Base-by-base conservation (phyloP, 805 yeast species). In the Jamesozyma piceae region DNA sequence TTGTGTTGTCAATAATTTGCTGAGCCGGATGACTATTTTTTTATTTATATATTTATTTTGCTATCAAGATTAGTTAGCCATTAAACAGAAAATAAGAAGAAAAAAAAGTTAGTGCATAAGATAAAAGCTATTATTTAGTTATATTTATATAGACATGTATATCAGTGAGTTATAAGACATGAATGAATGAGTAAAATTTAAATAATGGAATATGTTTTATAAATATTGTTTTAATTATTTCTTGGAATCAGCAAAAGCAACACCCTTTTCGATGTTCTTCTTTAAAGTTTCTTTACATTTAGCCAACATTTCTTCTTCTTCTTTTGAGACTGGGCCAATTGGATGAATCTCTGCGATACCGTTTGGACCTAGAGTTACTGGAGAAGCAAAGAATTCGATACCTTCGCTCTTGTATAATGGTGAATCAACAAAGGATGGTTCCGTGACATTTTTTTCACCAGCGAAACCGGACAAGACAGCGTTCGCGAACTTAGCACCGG, bases 331-430 rank as follows among this genome's bases (percentile, higher is more conserved):
- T 52, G 71, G 66, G 60, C 95, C 94, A 60, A 92, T 72, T 46
- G 73, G 71, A 74, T 85, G 95, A 63, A 88, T 71, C 66, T 78
- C 74, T 66, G 78, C 76, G 54, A 83, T 85, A 80, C 97, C 97
- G 51, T 82, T 77, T 62, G 81, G 82, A 55, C 97, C 97, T 62
- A 90, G 80, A 57, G 95, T 84, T 54, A 92, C 94, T 70, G 80
- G 82, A 54, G 96, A 82, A 43, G 97, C 88, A 75, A 92, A 92
- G 84, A 89, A 92, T 50, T 87, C 90, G 59, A 92, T 84, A 64
- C 97, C 97, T 73, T 89, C 95, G 44, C 64, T 60, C 68, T 82
- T 79, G 77, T 73, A 83, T 64, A 83, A 72, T 61, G 92, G 92
- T 52, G 86, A 80, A 66, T 83, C 92, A 46, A 84, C 81, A 56